phyloP scores from a whole-genome alignment of 2,329 filamentous ascomycete species.

The Bipolaris oryzae region DNA sequence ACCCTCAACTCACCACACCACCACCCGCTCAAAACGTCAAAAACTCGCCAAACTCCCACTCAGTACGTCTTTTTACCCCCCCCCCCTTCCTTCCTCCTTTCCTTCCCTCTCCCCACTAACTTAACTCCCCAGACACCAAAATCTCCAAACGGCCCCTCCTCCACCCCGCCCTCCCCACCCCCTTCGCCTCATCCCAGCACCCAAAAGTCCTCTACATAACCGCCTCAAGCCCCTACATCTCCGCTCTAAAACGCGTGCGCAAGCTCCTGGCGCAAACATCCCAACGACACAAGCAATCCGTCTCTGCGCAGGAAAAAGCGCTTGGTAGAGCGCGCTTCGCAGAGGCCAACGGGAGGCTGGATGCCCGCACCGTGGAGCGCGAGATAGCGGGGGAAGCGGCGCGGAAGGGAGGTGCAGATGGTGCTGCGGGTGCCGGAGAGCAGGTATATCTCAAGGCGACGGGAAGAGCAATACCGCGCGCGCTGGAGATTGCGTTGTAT shows the following conservation, averaged over 20 bases:
- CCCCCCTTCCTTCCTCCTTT: not conserved
- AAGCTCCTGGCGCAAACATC: slow-evolving; percentile 65
- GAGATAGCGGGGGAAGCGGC: slow-evolving; percentile 32
- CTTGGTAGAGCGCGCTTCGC: not conserved
- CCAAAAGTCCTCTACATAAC: slow-evolving; percentile 71
- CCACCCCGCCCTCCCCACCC: slow-evolving; percentile 61
- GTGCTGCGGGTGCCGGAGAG: slow-evolving; percentile 42
- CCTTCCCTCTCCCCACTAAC: not conserved
- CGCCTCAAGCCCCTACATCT: slow-evolving; percentile 69
- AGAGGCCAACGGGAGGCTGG: slow-evolving; percentile 33
- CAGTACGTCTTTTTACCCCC: slow-evolving; percentile 22
- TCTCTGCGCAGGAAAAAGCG: slow-evolving; percentile 1
- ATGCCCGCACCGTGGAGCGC: slow-evolving; percentile 38
- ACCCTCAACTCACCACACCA: not conserved
- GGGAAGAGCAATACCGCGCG: slow-evolving; percentile 69
- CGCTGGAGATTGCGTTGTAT: slow-evolving; percentile 66
- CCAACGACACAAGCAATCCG: slow-evolving; percentile 55
- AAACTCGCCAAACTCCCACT: slow-evolving; percentile 31
- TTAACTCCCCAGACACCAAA: not conserved
- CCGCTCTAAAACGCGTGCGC: slow-evolving; percentile 68
- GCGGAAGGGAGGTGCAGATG: slow-evolving; percentile 6
- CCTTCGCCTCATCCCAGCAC: slow-evolving; percentile 55
- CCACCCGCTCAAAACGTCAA: slow-evolving; percentile 5
- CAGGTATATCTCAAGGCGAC: slow-evolving; percentile 68
- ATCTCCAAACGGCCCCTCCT: slow-evolving; percentile 62